phyloP scores from a whole-genome alignment of 768 basidiomycete genomes.

The Auriscalpium microsporum region DNA sequence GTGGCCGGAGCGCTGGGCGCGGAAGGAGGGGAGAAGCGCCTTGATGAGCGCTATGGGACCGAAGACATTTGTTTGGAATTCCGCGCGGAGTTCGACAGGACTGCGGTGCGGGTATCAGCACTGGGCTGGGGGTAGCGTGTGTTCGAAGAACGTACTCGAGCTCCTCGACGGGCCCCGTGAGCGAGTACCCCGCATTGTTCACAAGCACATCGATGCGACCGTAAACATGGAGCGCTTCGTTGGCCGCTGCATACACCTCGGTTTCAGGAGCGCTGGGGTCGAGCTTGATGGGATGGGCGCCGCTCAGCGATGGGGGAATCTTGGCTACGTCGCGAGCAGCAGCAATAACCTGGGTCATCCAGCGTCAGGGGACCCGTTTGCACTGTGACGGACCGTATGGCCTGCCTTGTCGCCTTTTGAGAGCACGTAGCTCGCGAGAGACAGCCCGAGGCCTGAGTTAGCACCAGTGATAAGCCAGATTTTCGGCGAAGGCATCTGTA shows the following conservation, averaged over 20 bases:
- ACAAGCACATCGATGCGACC: slow-evolving; percentile 8
- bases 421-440: neutral
- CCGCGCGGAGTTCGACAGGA: slow-evolving; percentile 5
- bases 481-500: neutral
- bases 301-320: neutral
- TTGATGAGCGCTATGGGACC: slow-evolving; percentile 21
- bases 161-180: slow-evolving; percentile 2
- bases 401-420: slow-evolving; percentile 2
- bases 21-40: slow-evolving; percentile 20
- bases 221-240: slow-evolving; percentile 3
- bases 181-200: slow-evolving; percentile 4
- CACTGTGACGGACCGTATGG: neutral
- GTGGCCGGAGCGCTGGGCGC: slow-evolving; percentile 18
- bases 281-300: neutral
- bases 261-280: neutral
- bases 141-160: neutral
- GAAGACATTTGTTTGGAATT: slow-evolving; percentile 23
- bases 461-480: slow-evolving; percentile 9
- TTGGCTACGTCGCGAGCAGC: neutral
- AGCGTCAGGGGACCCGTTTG: neutral
- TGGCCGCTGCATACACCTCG: slow-evolving; percentile 1
- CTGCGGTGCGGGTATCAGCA: neutral
- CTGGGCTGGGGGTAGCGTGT: neutral
- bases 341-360: slow-evolving; percentile 1
- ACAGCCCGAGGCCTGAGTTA: slow-evolving; percentile 9